A percentile compares a stretch with the other conserved stretches of the same genome.
Conservation (phyloP, 805 yeast species). For the Zygotorulaspora chibaensis region DNA sequence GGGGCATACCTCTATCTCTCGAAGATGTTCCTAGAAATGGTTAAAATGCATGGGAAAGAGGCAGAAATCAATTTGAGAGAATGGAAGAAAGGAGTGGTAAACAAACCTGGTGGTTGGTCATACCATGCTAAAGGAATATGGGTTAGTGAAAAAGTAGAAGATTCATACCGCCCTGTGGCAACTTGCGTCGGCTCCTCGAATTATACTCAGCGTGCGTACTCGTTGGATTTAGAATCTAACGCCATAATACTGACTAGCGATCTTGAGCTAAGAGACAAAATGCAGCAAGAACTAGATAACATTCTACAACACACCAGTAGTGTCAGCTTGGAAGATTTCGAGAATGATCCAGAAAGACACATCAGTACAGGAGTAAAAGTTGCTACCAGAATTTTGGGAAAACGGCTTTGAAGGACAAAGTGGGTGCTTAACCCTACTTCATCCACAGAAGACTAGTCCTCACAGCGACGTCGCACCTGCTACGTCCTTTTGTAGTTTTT, state of each 20-base stretch:
- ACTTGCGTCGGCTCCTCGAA: slow-evolving; percentile 91
- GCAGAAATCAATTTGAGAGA: slow-evolving; percentile 57
- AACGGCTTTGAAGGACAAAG: slow-evolving; percentile 36
- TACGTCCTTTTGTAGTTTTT: too few species aligned
- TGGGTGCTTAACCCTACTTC: neutral
- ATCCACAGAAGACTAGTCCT: neutral
- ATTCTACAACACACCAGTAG: slow-evolving; percentile 49
- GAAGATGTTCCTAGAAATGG: slow-evolving; percentile 56
- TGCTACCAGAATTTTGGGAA: slow-evolving; percentile 62
- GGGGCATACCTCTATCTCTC: slow-evolving; percentile 81
- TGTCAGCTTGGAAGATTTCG: slow-evolving; percentile 58
- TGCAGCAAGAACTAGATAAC: slow-evolving; percentile 62
- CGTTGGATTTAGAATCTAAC: slow-evolving; percentile 83
- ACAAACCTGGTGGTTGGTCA: slow-evolving; percentile 85
- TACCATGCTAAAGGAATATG: slow-evolving; percentile 97
- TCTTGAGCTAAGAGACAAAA: slow-evolving; percentile 47
- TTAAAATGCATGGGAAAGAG: slow-evolving; percentile 40
- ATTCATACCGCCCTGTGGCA: slow-evolving; percentile 55
- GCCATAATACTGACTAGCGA: slow-evolving; percentile 75
- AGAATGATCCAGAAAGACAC: slow-evolving; percentile 52
- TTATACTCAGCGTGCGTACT: slow-evolving; percentile 85
- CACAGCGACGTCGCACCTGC: too few species aligned
- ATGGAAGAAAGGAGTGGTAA: slow-evolving; percentile 85
- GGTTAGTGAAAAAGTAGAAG: slow-evolving; percentile 44
- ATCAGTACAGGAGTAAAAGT: slow-evolving; percentile 59